A percentile compares a stretch with the other conserved stretches of the same genome.
Conservation (phyloP, 345 rosid species). For the Populus alba region DNA sequence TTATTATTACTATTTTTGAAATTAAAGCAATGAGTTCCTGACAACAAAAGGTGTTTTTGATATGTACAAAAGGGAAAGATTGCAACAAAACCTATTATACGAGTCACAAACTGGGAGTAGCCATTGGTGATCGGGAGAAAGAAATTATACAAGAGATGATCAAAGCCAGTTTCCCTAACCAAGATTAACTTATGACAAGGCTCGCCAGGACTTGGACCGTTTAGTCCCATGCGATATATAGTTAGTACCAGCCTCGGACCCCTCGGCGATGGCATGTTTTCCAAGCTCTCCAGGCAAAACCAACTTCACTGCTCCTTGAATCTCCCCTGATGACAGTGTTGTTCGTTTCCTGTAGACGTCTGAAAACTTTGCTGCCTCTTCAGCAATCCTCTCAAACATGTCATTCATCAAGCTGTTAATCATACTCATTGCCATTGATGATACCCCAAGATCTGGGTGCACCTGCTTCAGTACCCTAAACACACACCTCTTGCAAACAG, state of each 20-base stretch:
- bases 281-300: slow-evolving; percentile 80
- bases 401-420: slow-evolving; percentile 66
- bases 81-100: no score
- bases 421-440: slow-evolving; percentile 64
- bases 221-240: slow-evolving; percentile 25
- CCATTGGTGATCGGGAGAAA: no score
- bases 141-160: no score
- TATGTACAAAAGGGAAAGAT: no score
- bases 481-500: slow-evolving; percentile 59
- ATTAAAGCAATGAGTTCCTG: no score
- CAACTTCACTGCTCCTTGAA: slow-evolving; percentile 61
- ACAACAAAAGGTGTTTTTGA: no score
- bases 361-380: slow-evolving; percentile 54
- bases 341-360: slow-evolving; percentile 22
- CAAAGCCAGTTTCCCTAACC: no score
- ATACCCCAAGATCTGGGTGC: slow-evolving; percentile 65
- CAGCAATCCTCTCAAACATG: slow-evolving; percentile 67
- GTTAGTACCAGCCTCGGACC: slow-evolving; percentile 59
- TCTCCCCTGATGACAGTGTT: slow-evolving; percentile 67
- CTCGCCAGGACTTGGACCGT: not conserved
- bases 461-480: slow-evolving; percentile 63
- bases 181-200: no score
- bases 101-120: no score
- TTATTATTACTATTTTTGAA: no score
- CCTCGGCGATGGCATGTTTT: slow-evolving; percentile 70